Evolutionary conservation across 805 yeast genomes (phyloP).

Genomic region (Candida incommunis): DNA sequence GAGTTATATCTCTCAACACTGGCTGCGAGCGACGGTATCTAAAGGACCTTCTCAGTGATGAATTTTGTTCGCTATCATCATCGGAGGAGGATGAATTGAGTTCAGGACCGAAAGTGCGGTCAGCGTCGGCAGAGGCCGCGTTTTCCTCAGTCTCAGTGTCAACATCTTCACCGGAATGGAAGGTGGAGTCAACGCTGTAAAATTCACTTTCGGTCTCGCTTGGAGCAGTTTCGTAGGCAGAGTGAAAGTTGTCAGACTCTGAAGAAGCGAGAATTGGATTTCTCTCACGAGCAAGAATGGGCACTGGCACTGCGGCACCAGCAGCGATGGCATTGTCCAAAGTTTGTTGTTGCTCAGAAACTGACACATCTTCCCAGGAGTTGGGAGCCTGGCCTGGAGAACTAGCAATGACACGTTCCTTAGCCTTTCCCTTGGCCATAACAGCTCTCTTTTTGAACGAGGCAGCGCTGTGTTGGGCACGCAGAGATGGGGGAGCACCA

Average conservation of each 20-base stretch:
- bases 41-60: conserved; percentile 3
- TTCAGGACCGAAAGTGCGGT: neutral
- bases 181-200: conserved; percentile 4
- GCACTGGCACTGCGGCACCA: neutral
- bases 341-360: neutral
- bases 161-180: conserved; percentile 12
- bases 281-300: conserved; percentile 2
- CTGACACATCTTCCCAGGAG: conserved; percentile 6
- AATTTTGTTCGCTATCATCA: conserved; percentile 4
- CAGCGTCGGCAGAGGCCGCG: neutral
- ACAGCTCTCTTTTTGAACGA: neutral
- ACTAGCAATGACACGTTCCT: conserved; percentile 3
- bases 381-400: neutral
- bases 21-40: neutral
- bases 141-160: conserved; percentile 19
- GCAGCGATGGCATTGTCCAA: conserved; percentile 1
- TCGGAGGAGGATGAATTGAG: conserved; percentile 7
- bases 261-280: conserved; percentile 1
- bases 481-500: conserved; percentile 1
- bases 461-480: neutral
- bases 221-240: conserved; percentile 17
- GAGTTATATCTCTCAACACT: neutral
- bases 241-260: conserved; percentile 6
- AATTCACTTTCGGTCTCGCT: conserved; percentile 15
- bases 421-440: conserved; percentile 2